A percentile compares a stretch with the other conserved stretches of the same genome.
These are phyloP conservation scores for Neurospora sp. DNA, from an alignment of 495 filamentous ascomycete genomes.

Conservation along the genomic window DNA sequence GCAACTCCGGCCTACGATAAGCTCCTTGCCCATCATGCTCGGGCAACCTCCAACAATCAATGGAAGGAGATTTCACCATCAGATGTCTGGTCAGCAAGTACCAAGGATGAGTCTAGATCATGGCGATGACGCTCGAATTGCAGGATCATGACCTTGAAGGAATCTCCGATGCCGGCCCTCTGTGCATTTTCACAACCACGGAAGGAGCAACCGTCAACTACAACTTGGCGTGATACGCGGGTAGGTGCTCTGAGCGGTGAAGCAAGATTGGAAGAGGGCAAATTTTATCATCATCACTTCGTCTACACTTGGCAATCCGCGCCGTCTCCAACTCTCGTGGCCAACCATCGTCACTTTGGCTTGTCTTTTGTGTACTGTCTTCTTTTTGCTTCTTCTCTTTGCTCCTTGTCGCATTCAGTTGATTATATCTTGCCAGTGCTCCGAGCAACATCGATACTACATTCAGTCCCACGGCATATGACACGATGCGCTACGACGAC, in stretches of 20 bases:
- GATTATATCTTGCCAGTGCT: background rate
- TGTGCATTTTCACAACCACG: background rate
- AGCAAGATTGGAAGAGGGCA: background rate
- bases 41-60: background rate
- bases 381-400: background rate
- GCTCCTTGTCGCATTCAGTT: background rate
- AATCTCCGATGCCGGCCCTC: background rate
- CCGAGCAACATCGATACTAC: constrained; percentile 3
- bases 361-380: background rate
- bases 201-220: background rate
- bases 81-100: background rate
- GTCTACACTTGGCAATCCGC: background rate
- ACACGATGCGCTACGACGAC: constrained; percentile 68
- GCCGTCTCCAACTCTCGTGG: background rate
- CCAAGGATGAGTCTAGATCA: background rate
- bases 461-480: background rate
- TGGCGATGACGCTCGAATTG: background rate
- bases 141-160: background rate
- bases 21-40: background rate
- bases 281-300: background rate
- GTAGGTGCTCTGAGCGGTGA: background rate
- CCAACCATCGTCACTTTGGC: background rate
- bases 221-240: background rate
- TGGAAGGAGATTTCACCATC: background rate
- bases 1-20: background rate